Evolutionary conservation across 208 protist genomes (phyloP).

Genomic region (Endotrypanum monterogeii): DNA sequence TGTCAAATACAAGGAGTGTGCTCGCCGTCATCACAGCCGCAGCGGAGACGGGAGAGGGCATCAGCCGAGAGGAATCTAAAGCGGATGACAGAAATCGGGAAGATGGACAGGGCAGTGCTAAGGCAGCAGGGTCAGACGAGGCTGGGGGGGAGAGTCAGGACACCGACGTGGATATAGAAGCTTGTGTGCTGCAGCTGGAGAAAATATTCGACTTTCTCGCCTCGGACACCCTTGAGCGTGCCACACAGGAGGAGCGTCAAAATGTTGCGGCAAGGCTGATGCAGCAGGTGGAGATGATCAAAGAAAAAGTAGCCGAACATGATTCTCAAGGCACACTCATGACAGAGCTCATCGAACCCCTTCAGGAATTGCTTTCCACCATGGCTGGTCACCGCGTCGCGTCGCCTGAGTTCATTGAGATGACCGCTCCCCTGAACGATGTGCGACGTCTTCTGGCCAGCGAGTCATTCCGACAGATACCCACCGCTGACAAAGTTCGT

Average conservation of each 20-base stretch:
- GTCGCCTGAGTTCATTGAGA: conserved; percentile 34
- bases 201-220: conserved; percentile 39
- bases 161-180: conserved; percentile 5
- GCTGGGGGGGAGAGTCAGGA: neutral
- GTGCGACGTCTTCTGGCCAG: conserved; percentile 49
- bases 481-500: conserved; percentile 24
- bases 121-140: neutral
- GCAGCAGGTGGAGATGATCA: conserved; percentile 32
- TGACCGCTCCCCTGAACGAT: conserved; percentile 37
- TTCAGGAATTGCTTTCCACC: conserved; percentile 48
- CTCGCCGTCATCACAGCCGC: neutral
- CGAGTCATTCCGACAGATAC: conserved; percentile 34
- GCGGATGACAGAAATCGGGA: neutral
- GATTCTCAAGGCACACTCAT: conserved; percentile 22
- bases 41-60: neutral
- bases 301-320: conserved; percentile 17
- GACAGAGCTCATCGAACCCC: conserved; percentile 49
- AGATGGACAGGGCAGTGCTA: neutral
- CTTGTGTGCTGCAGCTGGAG: conserved; percentile 30
- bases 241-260: conserved; percentile 31
- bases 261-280: conserved; percentile 31
- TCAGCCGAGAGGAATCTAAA: neutral
- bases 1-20: conserved; percentile 14
- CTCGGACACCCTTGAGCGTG: conserved; percentile 44
- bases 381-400: conserved; percentile 23